These are phyloP conservation scores for Vararia minispora DNA, from an alignment of 768 basidiomycete genomes.

Conservation along the genomic window DNA sequence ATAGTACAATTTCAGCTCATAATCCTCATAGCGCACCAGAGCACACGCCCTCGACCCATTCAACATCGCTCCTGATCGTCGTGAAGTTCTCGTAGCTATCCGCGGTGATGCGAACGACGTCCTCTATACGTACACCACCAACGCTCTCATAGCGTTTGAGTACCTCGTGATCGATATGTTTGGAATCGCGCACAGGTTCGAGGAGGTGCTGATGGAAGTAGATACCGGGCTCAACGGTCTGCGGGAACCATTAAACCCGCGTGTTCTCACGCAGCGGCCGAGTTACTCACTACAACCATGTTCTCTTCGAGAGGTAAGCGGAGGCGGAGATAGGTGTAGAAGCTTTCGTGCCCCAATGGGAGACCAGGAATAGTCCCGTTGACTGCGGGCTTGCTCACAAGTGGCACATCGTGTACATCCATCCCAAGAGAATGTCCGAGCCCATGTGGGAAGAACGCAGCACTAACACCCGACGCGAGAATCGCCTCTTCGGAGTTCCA, in stretches of 20 bases:
- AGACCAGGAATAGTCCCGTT: conserved; percentile 36
- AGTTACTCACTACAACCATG: conserved; percentile 73
- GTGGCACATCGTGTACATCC: conserved; percentile 90
- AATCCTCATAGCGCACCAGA: conserved; percentile 38
- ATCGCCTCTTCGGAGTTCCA: conserved; percentile 60
- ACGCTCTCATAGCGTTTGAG: conserved; percentile 66
- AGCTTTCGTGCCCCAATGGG: conserved; percentile 36
- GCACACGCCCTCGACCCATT: conserved; percentile 76
- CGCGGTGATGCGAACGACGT: conserved; percentile 71
- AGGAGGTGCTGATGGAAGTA: conserved; percentile 80
- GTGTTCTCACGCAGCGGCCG: neutral
- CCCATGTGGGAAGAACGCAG: conserved; percentile 93
- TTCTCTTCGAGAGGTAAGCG: conserved; percentile 58
- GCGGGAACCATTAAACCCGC: conserved; percentile 5
- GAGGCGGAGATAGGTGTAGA: conserved; percentile 75
- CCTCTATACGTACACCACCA: conserved; percentile 91
- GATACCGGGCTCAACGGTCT: conserved; percentile 88
- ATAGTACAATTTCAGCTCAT: too few relatives aligned
- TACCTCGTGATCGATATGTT: conserved; percentile 58
- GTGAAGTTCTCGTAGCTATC: conserved; percentile 79
- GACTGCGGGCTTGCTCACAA: conserved; percentile 59
- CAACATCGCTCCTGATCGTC: conserved; percentile 69
- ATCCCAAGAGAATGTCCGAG: conserved; percentile 84
- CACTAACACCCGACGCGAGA: conserved; percentile 61
- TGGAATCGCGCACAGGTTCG: conserved; percentile 48